These are phyloP conservation scores for Dillenia suffruticosa DNA, from an alignment of 164 flowering plant genomes.

Conservation along the genomic window DNA sequence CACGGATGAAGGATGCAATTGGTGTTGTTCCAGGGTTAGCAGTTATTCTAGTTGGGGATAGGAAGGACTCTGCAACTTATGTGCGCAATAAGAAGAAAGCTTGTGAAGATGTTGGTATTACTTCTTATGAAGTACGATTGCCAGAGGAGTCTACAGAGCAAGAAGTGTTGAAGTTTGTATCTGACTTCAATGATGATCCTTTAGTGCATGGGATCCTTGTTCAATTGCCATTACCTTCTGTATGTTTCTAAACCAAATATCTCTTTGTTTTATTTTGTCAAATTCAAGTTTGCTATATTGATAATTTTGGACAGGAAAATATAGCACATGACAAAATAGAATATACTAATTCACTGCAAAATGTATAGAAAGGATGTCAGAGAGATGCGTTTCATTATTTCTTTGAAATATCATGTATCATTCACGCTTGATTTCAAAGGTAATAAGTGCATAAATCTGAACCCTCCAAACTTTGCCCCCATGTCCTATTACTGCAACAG, in stretches of 20 bases:
- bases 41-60: constrained; percentile 85
- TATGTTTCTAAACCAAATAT: constrained; percentile 28
- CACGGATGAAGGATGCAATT: constrained; percentile 71
- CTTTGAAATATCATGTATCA: no score
- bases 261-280: not conserved
- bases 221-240: constrained; percentile 90
- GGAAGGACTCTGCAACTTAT: constrained; percentile 91
- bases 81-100: constrained; percentile 89
- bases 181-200: constrained; percentile 68
- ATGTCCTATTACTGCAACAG: no score
- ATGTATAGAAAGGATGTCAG: no score
- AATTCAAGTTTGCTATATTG: no score
- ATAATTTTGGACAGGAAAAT: no score
- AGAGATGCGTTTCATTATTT: no score
- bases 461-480: no score
- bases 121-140: constrained; percentile 65
- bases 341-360: no score
- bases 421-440: no score
- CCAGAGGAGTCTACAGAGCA: constrained; percentile 64
- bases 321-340: no score
- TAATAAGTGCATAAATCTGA: no score
- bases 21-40: constrained; percentile 93
- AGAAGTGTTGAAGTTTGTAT: constrained; percentile 62
- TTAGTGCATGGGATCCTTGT: constrained; percentile 91
- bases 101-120: constrained; percentile 85